A percentile compares a stretch with the other conserved stretches of the same genome.
These are phyloP conservation scores for Didymellaceae sp. DNA, from an alignment of 2,329 filamentous ascomycete species.

Conservation along the genomic window DNA sequence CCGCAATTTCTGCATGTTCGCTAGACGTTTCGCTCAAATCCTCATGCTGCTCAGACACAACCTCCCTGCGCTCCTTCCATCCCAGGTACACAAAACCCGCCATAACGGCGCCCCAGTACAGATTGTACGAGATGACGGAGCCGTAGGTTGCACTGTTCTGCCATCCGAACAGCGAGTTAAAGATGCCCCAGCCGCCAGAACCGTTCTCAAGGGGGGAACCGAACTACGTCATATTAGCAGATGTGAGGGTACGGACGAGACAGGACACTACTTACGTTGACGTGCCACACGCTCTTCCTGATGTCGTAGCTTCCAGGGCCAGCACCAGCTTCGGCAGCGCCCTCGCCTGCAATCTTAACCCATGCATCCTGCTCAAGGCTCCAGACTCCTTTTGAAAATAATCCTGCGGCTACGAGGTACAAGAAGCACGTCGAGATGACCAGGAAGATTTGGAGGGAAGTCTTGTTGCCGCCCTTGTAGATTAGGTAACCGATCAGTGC, in stretches of 20 bases:
- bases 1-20: constrained; percentile 19
- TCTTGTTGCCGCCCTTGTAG: constrained; percentile 74
- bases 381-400: constrained; percentile 81
- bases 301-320: constrained; percentile 84
- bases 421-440: constrained; percentile 81
- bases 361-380: constrained; percentile 73
- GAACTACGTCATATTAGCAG: constrained; percentile 60
- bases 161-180: constrained; percentile 88
- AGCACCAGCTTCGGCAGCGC: constrained; percentile 66
- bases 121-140: constrained; percentile 83
- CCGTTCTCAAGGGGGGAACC: constrained; percentile 76
- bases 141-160: constrained; percentile 87
- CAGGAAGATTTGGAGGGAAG: constrained; percentile 77
- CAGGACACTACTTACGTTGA: constrained; percentile 65
- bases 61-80: constrained; percentile 65
- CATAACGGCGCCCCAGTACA: constrained; percentile 83
- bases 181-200: constrained; percentile 82
- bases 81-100: constrained; percentile 68
- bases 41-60: constrained; percentile 7
- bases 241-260: neutral
- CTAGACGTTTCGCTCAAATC: constrained; percentile 23
- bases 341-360: constrained; percentile 68
- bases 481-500: constrained; percentile 72
- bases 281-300: constrained; percentile 78
- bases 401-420: constrained; percentile 82